Conservation (phyloP, 2,329 filamentous ascomycete species). For the Fusarium lateritium region DNA sequence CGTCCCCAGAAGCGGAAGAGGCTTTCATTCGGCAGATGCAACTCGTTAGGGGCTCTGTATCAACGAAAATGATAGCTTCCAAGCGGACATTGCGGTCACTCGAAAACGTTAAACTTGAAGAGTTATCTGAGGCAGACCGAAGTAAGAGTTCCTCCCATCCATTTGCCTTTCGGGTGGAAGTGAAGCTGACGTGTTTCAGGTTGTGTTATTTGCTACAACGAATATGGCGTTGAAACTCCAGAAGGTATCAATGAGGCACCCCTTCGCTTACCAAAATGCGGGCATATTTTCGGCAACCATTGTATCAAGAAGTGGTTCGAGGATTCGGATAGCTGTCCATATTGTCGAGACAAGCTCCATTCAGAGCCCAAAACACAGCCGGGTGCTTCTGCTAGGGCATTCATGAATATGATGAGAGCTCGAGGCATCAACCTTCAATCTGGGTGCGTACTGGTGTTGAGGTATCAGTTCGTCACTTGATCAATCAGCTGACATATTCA, state of each 20-base stretch:
- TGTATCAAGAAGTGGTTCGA: constrained; percentile 78
- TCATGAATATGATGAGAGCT: constrained; percentile 53
- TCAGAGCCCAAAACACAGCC: constrained; percentile 59
- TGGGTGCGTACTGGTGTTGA: constrained; percentile 39
- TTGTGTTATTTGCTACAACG: constrained; percentile 76
- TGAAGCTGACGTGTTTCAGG: constrained; percentile 55
- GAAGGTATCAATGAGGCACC: constrained; percentile 72
- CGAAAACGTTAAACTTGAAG: constrained; percentile 61
- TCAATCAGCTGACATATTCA: constrained; percentile 23
- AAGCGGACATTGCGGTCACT: constrained; percentile 63
- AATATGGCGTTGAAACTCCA: constrained; percentile 69
- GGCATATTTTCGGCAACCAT: constrained; percentile 74
- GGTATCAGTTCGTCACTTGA: not conserved
- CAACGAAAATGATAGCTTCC: constrained; percentile 64
- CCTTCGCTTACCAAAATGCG: constrained; percentile 72
- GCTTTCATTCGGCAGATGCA: constrained; percentile 60
- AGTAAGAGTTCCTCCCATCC: constrained; percentile 56
- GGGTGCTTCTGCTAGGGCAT: constrained; percentile 45
- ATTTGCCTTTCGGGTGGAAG: not conserved
- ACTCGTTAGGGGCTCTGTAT: constrained; percentile 61
- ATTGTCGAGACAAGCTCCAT: constrained; percentile 73
- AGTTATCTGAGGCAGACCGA: constrained; percentile 62
- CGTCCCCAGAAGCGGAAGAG: constrained; percentile 50
- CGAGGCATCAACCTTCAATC: constrained; percentile 42
- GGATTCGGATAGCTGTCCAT: constrained; percentile 74